Conservation (phyloP, 1,284 basidiomycete species). For the Hypsizygus ulmarius region DNA sequence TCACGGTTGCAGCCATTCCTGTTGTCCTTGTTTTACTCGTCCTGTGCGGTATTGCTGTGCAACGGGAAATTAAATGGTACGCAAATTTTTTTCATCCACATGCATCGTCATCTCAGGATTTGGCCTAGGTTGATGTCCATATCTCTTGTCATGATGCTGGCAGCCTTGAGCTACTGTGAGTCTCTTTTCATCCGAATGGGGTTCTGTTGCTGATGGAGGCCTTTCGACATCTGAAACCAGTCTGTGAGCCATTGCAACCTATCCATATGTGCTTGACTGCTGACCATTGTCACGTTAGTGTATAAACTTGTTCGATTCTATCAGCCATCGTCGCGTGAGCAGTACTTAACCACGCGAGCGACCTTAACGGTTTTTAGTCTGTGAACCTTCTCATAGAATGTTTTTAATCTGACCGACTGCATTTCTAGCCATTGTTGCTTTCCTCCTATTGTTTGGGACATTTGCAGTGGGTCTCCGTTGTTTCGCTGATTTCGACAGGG, state of each 20-base stretch:
- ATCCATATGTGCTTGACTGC: neutral
- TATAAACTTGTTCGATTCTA: constrained; percentile 83
- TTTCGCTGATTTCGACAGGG: constrained; percentile 77
- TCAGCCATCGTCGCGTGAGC: constrained; percentile 46
- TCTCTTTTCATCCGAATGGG: constrained; percentile 6
- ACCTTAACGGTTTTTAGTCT: constrained; percentile 79
- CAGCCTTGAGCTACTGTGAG: constrained; percentile 72
- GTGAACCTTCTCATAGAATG: constrained; percentile 27
- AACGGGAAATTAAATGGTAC: constrained; percentile 76
- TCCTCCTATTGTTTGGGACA: constrained; percentile 67
- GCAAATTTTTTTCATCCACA: constrained; percentile 18
- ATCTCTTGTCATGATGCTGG: constrained; percentile 70
- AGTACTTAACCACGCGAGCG: constrained; percentile 67
- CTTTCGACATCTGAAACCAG: constrained; percentile 29
- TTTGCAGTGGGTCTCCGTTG: constrained; percentile 75
- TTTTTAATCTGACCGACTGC: constrained; percentile 7
- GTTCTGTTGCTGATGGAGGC: constrained; percentile 13
- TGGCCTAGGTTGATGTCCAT: constrained; percentile 62
- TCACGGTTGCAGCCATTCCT: constrained; percentile 80
- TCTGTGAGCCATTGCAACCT: constrained; percentile 43
- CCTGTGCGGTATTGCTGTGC: constrained; percentile 65
- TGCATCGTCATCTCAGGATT: constrained; percentile 13
- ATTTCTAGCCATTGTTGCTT: constrained; percentile 63
- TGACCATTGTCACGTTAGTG: constrained; percentile 40
- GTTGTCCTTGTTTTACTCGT: constrained; percentile 71